These are phyloP conservation scores for Asterochloris sp. DNA, from an alignment of 139 green algal genomes.

Conservation along the genomic window DNA sequence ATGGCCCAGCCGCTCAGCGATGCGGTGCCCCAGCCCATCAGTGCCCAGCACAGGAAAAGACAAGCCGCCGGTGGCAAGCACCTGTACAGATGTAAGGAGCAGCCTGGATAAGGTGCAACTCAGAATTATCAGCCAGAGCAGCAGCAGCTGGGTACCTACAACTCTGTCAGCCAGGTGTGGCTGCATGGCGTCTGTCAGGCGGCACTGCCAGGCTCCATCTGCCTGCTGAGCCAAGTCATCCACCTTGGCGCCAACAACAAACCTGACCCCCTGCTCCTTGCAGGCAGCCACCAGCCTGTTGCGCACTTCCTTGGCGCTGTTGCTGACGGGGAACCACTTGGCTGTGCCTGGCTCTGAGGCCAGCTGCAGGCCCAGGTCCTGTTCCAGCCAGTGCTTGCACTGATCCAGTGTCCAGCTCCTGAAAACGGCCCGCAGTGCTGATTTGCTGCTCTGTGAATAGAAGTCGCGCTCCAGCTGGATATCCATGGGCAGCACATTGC, in stretches of 20 bases:
- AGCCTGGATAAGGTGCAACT: not conserved
- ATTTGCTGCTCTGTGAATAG: slow-evolving; percentile 53
- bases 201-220: slow-evolving; percentile 1
- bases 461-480: slow-evolving; percentile 66
- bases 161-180: not conserved
- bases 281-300: slow-evolving; percentile 67
- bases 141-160: not conserved
- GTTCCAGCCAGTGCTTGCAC: slow-evolving; percentile 63
- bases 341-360: slow-evolving; percentile 59
- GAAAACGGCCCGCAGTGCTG: slow-evolving; percentile 63
- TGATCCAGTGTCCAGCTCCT: slow-evolving; percentile 64
- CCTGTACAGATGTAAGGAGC: slow-evolving; percentile 7
- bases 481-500: slow-evolving; percentile 75
- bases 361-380: slow-evolving; percentile 63
- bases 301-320: slow-evolving; percentile 69
- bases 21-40: slow-evolving; percentile 64
- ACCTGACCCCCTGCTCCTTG: slow-evolving; percentile 31
- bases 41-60: slow-evolving; percentile 85
- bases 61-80: slow-evolving; percentile 75
- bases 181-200: not conserved
- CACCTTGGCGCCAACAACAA: slow-evolving; percentile 16
- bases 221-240: slow-evolving; percentile 23
- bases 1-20: slow-evolving; percentile 61
- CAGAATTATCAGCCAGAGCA: not conserved
- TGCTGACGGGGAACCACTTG: slow-evolving; percentile 82